Conservation (phyloP, 805 yeast species). For the Yarrowia sp. region DNA sequence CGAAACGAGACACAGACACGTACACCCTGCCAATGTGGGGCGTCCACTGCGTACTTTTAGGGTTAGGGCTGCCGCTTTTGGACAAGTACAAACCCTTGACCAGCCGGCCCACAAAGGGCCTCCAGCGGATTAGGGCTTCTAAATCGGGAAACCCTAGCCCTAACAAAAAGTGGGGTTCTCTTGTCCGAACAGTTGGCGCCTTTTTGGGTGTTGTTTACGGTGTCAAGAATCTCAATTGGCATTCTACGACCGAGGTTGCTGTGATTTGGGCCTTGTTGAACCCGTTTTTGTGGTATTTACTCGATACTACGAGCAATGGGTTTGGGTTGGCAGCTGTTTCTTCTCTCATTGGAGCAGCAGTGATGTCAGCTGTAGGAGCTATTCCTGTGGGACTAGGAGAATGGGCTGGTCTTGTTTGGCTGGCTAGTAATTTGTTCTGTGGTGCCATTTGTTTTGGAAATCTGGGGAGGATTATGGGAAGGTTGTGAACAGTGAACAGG, state of each 20-base stretch:
- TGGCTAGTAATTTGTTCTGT: constrained; percentile 49
- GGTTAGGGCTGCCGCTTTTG: constrained; percentile 9
- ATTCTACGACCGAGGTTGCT: constrained; percentile 51
- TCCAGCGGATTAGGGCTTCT: constrained; percentile 22
- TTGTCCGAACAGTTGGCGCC: constrained; percentile 52
- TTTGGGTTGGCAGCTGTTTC: constrained; percentile 48
- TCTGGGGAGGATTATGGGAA: constrained; percentile 47
- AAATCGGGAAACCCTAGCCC: neutral
- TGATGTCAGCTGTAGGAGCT: constrained; percentile 48
- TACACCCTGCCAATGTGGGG: constrained; percentile 30
- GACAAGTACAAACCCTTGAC: constrained; percentile 19
- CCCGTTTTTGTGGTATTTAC: constrained; percentile 53
- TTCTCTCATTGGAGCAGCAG: constrained; percentile 43
- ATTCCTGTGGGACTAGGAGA: constrained; percentile 43
- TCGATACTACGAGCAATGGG: constrained; percentile 52
- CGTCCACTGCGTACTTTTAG: constrained; percentile 16
- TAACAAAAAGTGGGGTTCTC: constrained; percentile 49
- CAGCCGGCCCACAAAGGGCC: constrained; percentile 6
- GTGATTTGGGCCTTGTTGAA: constrained; percentile 51
- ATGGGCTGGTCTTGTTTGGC: constrained; percentile 44
- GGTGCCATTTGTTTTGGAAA: constrained; percentile 52
- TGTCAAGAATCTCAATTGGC: constrained; percentile 51
- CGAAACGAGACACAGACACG: neutral
- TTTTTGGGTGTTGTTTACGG: constrained; percentile 53
- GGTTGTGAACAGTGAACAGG: neutral